Evolutionary conservation across 331 rosid species (phyloP).

Genomic region (Malus hybrid): DNA sequence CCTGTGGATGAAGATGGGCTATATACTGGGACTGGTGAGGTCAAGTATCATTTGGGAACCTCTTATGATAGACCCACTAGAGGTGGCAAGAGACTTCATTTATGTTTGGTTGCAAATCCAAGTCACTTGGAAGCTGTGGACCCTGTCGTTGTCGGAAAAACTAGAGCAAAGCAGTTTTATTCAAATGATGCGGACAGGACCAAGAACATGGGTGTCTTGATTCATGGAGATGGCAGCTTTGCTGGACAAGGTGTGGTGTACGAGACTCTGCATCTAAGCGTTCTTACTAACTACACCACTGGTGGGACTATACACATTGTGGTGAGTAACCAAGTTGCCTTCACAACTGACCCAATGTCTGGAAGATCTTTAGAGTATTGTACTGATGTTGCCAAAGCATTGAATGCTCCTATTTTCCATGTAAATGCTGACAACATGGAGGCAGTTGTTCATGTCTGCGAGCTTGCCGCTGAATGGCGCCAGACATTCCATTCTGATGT

Average conservation of each 20-base stretch:
- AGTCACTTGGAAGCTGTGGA: no score
- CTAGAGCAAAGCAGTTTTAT: no score
- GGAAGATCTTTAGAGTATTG: conserved; percentile 96
- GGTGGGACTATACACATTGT: conserved; percentile 96
- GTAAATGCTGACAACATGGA: conserved; percentile 95
- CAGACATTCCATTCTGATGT: conserved; percentile 98
- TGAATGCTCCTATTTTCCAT: conserved; percentile 86
- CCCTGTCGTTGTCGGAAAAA: no score
- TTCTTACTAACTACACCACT: conserved; percentile 88
- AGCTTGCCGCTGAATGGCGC: conserved; percentile 99
- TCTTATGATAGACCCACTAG: no score
- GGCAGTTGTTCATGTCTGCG: conserved; percentile 93
- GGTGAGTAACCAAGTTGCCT: conserved; percentile 93
- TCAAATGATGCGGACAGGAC: no score
- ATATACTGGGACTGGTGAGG: no score
- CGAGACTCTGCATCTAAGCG: conserved; percentile 92
- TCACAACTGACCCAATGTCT: conserved; percentile 84
- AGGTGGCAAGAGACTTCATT: no score
- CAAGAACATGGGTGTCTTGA: no score
- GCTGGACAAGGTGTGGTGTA: conserved; percentile 99
- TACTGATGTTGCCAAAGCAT: conserved; percentile 94
- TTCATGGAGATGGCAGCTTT: conserved; percentile 99
- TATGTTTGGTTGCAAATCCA: no score
- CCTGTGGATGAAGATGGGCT: no score
- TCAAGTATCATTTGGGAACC: no score